These are phyloP conservation scores for Phytopythium sindhum DNA, from an alignment of 352 stramenopile genomes.

Conservation along the genomic window DNA sequence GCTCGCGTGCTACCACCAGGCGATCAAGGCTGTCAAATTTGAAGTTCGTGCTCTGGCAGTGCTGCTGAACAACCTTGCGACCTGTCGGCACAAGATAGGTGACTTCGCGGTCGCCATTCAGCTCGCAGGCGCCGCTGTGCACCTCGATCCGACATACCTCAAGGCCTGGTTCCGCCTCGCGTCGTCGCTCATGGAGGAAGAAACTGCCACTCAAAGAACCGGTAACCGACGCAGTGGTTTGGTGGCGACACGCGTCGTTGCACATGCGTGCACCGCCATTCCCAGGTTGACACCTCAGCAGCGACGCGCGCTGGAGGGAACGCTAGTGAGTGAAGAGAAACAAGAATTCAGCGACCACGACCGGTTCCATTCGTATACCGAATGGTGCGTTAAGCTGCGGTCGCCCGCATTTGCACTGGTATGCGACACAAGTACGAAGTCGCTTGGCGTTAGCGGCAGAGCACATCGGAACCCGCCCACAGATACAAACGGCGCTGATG, in stretches of 20 bases:
- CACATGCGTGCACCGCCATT: not conserved
- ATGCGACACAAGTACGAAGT: too few species aligned
- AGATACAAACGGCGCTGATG: constrained; percentile 1
- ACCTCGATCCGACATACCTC: constrained; percentile 15
- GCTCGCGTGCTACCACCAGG: constrained; percentile 16
- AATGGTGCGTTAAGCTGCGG: constrained; percentile 18
- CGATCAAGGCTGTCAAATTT: constrained; percentile 8
- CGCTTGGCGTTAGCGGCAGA: too few species aligned
- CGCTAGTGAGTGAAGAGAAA: not conserved
- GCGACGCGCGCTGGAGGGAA: not conserved
- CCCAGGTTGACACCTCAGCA: not conserved
- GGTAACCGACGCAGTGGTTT: not conserved
- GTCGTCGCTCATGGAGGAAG: constrained; percentile 11
- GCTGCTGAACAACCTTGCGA: constrained; percentile 19
- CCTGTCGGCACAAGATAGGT: constrained; percentile 15
- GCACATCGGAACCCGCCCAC: too few species aligned
- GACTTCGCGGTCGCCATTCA: constrained; percentile 15
- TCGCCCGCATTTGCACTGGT: too few species aligned
- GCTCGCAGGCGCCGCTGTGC: constrained; percentile 16
- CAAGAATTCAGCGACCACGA: not conserved
- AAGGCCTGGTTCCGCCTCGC: constrained; percentile 20
- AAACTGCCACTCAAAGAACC: not conserved
- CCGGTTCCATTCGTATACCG: constrained; percentile 7
- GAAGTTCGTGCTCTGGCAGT: constrained; percentile 9
- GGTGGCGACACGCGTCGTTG: not conserved